These are phyloP conservation scores for Candida sithepensis DNA, from an alignment of 805 yeast genomes.

Conservation along the genomic window DNA sequence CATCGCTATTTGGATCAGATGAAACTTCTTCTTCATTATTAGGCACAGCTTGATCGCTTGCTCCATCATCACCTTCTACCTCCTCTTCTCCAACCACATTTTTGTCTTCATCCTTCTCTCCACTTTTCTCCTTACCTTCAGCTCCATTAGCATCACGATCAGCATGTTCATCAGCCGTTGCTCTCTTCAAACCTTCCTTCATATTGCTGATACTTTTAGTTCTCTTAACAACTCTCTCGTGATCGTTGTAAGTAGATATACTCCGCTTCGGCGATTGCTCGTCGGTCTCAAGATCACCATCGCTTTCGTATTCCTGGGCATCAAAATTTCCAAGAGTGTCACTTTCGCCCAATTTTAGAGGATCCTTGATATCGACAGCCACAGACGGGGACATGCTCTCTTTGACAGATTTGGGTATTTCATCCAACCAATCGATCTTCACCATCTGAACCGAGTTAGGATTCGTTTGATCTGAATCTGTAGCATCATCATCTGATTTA, in stretches of 20 bases:
- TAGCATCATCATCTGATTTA: not conserved
- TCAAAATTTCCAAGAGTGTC: not conserved
- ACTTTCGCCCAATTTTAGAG: not conserved
- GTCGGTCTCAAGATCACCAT: slow-evolving; percentile 1
- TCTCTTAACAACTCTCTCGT: slow-evolving; percentile 13
- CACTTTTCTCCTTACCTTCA: not conserved
- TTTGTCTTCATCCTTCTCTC: not conserved
- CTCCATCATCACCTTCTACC: not conserved
- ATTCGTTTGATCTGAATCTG: not conserved
- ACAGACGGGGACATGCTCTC: not conserved
- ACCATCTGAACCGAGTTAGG: slow-evolving; percentile 13
- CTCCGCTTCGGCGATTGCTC: slow-evolving; percentile 19
- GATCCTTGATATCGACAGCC: slow-evolving; percentile 2
- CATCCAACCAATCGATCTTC: slow-evolving; percentile 16
- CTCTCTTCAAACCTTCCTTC: slow-evolving; percentile 3
- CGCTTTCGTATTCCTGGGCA: not conserved
- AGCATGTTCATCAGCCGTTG: not conserved
- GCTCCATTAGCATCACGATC: not conserved
- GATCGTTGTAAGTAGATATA: slow-evolving; percentile 3
- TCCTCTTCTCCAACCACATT: not conserved
- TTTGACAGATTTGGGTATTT: slow-evolving; percentile 5
- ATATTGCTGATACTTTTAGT: slow-evolving; percentile 15
- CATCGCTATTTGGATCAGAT: not conserved
- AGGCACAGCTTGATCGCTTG: not conserved
- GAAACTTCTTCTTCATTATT: not conserved